Evolutionary conservation across 2,329 filamentous ascomycete genomes (phyloP).

Genomic region (Aspergillus melleus): DNA sequence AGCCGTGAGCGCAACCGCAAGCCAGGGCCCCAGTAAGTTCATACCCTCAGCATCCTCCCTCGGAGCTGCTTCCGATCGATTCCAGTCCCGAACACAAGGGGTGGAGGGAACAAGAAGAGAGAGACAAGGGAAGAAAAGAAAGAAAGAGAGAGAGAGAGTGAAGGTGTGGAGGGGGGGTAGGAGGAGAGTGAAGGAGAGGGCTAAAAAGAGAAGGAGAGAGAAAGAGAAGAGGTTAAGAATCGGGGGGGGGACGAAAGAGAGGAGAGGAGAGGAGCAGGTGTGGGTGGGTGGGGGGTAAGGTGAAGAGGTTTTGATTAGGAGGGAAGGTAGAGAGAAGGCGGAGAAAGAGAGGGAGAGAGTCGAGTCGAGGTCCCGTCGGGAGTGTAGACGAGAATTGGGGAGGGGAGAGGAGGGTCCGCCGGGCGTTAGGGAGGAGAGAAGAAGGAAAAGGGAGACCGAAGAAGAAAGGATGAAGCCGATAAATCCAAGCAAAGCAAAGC

Average conservation of each 20-base stretch:
- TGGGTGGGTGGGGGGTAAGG: neutral
- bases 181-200: neutral
- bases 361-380: too few species aligned
- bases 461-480: neutral
- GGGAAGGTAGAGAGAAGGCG: neutral
- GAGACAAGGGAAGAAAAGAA: constrained; percentile 1
- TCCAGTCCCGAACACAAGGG: constrained; percentile 1
- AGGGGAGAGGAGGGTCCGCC: too few species aligned
- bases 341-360: neutral
- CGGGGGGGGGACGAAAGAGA: neutral
- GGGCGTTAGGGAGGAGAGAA: neutral
- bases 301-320: neutral
- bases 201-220: constrained; percentile 11
- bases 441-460: neutral
- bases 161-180: constrained; percentile 4
- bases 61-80: constrained; percentile 14
- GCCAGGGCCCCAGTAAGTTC: constrained; percentile 38
- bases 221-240: constrained; percentile 1
- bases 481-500: neutral
- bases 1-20: constrained; percentile 43
- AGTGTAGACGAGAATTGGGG: too few species aligned
- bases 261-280: constrained; percentile 1
- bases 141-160: constrained; percentile 10
- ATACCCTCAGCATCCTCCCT: constrained; percentile 42
- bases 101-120: constrained; percentile 3